A percentile compares a stretch with the other conserved stretches of the same genome.
These are phyloP conservation scores for Hygrophoropsis aurantiaca DNA, from an alignment of 768 basidiomycete genomes.

Conservation along the genomic window DNA sequence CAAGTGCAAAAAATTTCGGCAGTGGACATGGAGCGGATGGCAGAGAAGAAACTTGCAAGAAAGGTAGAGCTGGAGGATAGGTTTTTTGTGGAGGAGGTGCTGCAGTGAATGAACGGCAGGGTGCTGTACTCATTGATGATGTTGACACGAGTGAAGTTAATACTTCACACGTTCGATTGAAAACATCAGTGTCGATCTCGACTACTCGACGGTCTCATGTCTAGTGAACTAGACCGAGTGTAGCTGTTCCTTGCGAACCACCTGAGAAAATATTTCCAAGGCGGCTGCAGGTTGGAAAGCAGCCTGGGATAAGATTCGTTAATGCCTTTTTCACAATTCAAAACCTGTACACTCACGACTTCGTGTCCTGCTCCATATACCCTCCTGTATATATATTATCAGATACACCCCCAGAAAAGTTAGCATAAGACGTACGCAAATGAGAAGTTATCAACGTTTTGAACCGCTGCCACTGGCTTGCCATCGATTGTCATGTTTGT, in stretches of 20 bases:
- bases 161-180: no score
- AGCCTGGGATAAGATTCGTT: conserved; percentile 35
- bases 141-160: no score
- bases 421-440: conserved; percentile 52
- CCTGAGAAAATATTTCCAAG: conserved; percentile 58
- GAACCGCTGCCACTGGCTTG: conserved; percentile 52
- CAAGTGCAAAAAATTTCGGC: no score
- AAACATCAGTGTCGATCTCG: no score
- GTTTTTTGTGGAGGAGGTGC: no score
- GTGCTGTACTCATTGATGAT: no score
- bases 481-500: conserved; percentile 59
- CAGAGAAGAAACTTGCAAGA: no score
- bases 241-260: conserved; percentile 49
- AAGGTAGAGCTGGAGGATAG: no score
- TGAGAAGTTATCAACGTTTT: conserved; percentile 65
- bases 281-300: conserved; percentile 62
- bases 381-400: conserved; percentile 33
- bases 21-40: no score
- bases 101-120: no score
- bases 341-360: conserved; percentile 45
- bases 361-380: conserved; percentile 62
- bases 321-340: background rate
- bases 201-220: no score
- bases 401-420: background rate
- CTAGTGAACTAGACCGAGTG: conserved; percentile 44